These are phyloP conservation scores for Cladophialophora bantiana DNA, from an alignment of 2,329 filamentous ascomycete genomes.

Conservation along the genomic window DNA sequence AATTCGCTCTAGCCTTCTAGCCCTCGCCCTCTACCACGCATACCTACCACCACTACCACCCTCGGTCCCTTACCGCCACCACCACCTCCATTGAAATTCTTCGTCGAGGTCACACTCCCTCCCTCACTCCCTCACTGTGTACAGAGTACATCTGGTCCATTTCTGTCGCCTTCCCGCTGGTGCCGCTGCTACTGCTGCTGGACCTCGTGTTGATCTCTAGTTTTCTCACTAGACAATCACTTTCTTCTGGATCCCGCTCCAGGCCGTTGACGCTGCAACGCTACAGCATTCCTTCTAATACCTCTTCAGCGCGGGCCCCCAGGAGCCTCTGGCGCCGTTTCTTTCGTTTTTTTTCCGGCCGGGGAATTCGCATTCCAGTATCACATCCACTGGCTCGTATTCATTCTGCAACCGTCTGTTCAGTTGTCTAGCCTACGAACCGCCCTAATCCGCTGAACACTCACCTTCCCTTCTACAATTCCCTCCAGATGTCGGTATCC, in stretches of 20 bases:
- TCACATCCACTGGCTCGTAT: constrained; percentile 3
- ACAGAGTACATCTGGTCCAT: constrained; percentile 6
- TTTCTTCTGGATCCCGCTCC: constrained; percentile 13
- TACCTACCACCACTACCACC: constrained; percentile 12
- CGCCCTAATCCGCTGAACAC: not conserved
- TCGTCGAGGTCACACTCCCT: constrained; percentile 18
- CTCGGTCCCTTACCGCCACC: constrained; percentile 11
- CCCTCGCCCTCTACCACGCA: not conserved
- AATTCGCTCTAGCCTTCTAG: constrained; percentile 1
- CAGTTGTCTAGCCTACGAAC: constrained; percentile 11
- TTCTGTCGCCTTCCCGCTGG: constrained; percentile 2
- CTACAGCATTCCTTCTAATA: constrained; percentile 33
- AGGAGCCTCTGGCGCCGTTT: not conserved
- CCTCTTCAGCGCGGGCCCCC: constrained; percentile 19
- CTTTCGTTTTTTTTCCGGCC: constrained; percentile 19
- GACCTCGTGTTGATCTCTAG: not conserved
- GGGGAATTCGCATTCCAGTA: constrained; percentile 26
- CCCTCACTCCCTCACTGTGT: constrained; percentile 1
- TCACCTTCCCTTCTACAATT: constrained; percentile 13
- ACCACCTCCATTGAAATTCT: constrained; percentile 13
- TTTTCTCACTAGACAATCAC: not conserved
- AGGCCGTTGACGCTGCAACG: constrained; percentile 8
- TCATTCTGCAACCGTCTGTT: constrained; percentile 9
- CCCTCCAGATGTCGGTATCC: constrained; percentile 24
- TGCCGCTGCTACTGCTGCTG: constrained; percentile 4